Percentiles rank a stretch among this genome's conserved stretches.
phyloP scores from a whole-genome alignment of 164 flowering plant species.

The Magnolia changhungtana region DNA sequence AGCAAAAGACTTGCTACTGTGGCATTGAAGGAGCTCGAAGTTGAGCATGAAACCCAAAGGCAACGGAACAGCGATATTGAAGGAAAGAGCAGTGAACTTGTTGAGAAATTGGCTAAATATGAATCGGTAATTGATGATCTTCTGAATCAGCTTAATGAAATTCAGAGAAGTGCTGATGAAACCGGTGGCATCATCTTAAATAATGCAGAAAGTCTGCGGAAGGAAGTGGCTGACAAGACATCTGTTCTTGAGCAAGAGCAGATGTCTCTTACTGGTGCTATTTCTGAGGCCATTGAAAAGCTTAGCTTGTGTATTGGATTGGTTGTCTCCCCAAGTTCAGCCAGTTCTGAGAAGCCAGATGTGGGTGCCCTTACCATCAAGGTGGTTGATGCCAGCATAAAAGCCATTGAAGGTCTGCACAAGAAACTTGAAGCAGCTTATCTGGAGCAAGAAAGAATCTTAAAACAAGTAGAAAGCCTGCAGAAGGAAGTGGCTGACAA shows the following conservation, averaged over 20 bases:
- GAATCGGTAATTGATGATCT: slow-evolving; percentile 41
- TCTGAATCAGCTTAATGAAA: slow-evolving; percentile 35
- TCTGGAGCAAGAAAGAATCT: slow-evolving; percentile 32
- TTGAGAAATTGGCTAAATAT: slow-evolving; percentile 32
- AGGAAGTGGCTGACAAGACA: slow-evolving; percentile 36
- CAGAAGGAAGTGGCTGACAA: slow-evolving; percentile 44
- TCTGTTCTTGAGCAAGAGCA: slow-evolving; percentile 43
- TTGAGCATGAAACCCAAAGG: slow-evolving; percentile 48
- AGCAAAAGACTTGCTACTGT: slow-evolving; percentile 25
- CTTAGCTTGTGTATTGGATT: slow-evolving; percentile 38
- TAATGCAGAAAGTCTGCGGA: slow-evolving; percentile 48
- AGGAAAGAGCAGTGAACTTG: slow-evolving; percentile 38
- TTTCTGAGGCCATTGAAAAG: slow-evolving; percentile 40
- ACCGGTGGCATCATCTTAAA: slow-evolving; percentile 24
- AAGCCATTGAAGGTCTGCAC: slow-evolving; percentile 24
- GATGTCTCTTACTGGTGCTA: slow-evolving; percentile 34
- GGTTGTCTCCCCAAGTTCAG: slow-evolving; percentile 11
- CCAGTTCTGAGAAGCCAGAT: slow-evolving; percentile 22
- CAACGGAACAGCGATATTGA: slow-evolving; percentile 29
- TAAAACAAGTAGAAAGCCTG: slow-evolving; percentile 41
- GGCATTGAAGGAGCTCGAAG: slow-evolving; percentile 40
- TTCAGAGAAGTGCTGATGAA: slow-evolving; percentile 41
- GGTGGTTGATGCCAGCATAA: slow-evolving; percentile 31
- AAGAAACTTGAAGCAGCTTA: slow-evolving; percentile 46
- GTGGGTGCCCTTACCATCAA: slow-evolving; percentile 23